Base-by-base conservation (phyloP, 345 rosid species). In the Sonneratia caseolaris region DNA sequence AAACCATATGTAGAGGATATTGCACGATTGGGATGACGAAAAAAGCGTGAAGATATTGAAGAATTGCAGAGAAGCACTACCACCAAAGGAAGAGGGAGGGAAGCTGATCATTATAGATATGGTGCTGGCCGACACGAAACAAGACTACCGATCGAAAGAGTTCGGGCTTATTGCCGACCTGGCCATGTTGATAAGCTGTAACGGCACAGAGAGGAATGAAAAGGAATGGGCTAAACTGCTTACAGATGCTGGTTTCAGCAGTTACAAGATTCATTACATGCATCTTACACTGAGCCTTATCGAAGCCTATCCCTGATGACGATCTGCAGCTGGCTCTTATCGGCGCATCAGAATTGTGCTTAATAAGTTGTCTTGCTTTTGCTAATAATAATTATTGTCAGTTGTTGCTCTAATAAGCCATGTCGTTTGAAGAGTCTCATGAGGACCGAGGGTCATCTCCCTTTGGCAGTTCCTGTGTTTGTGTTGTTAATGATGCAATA, bases 151-250 rank as follows among this genome's bases (percentile, higher is more conserved):
- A 32, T 32, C 47, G 1, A 37, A 7, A 3, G 74, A 77, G 35
- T 76, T 79, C 0, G 77, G 57, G 19, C 62, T 76, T 40, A 65
- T 76, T 5, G 69, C 66, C n/a, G 84, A 79, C 51, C 18, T 84
- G 64, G 0, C 16, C 11, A 73, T 75, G 80, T 64, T 79, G 82
- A 56, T 62, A 0, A 0, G 0, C 2, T 10, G 37, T 1, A n/a
- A n/a, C 5, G 86, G 79, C 3, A 62, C 19, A 13, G 80, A 79
- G 51, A 77, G 83, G 24, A 68, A 3, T 2, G 79, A 81, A 12
- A n/a, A 77, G 24, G 80, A 83, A 7, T 81, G 78, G 82, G 76
- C 74, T 15, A 72, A 75, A 13, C 73, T 84, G 35, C 79, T 84
- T 48, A 32, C 32, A 12, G 70, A 37, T 47, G 80, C 83, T 37